Evolutionary conservation across 345 rosid species (phyloP).

Genomic region (Ailanthus altissimus): DNA sequence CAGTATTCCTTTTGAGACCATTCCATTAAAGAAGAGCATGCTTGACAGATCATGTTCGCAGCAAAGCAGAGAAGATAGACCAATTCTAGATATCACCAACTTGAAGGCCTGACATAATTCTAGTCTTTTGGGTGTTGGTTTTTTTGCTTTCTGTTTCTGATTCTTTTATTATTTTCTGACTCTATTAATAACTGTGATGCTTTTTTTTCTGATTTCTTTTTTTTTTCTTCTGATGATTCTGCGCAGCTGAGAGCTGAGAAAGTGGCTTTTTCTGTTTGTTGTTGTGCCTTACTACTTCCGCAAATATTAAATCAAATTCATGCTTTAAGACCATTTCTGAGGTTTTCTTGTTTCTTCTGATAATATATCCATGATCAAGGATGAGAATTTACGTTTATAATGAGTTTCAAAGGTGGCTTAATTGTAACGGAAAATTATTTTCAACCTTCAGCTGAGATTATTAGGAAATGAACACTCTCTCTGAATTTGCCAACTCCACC

Average conservation of each 20-base stretch:
- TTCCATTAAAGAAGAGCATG: conserved; percentile 19
- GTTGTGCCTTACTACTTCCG: conserved; percentile 22
- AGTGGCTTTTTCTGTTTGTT: conserved; percentile 23
- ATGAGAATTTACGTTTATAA: too few species aligned
- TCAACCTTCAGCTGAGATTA: neutral
- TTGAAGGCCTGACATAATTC: conserved; percentile 23
- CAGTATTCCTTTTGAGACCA: conserved; percentile 18
- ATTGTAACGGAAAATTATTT: neutral
- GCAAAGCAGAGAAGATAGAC: conserved; percentile 32
- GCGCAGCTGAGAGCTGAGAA: conserved; percentile 24
- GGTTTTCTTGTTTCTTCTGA: neutral
- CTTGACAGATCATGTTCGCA: conserved; percentile 30
- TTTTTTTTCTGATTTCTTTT: conserved; percentile 10
- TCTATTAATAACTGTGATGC: conserved; percentile 18
- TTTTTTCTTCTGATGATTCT: neutral
- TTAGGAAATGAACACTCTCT: neutral
- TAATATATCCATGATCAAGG: too few species aligned
- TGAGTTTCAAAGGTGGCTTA: too few species aligned
- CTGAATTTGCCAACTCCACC: neutral
- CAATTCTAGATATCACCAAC: conserved; percentile 45
- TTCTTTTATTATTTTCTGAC: conserved; percentile 36
- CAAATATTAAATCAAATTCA: neutral
- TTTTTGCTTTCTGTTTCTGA: conserved; percentile 34
- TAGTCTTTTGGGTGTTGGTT: conserved; percentile 11
- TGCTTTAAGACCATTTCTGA: neutral